These are phyloP conservation scores for Pseudogymnoascus verrucosus DNA, from an alignment of 2,329 filamentous ascomycete genomes.

Conservation along the genomic window DNA sequence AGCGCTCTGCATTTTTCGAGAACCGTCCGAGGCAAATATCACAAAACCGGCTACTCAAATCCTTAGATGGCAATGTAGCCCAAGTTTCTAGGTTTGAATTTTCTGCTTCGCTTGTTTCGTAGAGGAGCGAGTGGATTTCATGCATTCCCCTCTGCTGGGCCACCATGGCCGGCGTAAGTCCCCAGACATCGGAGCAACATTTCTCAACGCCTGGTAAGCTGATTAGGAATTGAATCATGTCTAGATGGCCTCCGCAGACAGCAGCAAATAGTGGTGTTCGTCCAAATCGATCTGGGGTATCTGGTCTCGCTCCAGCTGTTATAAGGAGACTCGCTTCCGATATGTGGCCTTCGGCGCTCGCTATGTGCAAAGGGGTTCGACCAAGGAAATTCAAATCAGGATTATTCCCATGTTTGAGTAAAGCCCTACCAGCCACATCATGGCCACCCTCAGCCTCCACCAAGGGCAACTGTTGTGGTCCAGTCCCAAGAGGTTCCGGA, in stretches of 20 bases:
- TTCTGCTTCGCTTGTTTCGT: too few species aligned
- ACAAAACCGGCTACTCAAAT: too few species aligned
- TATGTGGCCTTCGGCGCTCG: background rate
- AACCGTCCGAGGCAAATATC: too few species aligned
- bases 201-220: background rate
- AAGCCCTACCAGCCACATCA: background rate
- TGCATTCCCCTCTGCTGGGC: too few species aligned
- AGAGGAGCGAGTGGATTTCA: too few species aligned
- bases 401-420: background rate
- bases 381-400: background rate
- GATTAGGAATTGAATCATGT: constrained; percentile 11
- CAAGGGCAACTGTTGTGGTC: background rate
- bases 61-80: too few species aligned
- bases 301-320: background rate
- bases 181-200: too few species aligned
- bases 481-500: background rate
- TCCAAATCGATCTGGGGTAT: constrained; percentile 5
- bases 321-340: background rate
- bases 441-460: background rate
- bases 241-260: constrained; percentile 14
- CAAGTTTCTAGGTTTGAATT: too few species aligned
- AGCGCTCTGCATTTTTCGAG: too few species aligned
- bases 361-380: background rate
- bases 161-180: too few species aligned
- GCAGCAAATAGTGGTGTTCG: constrained; percentile 15